These are phyloP conservation scores for Cenococcum geophilum DNA, from an alignment of 495 filamentous ascomycete genomes.

Conservation along the genomic window DNA sequence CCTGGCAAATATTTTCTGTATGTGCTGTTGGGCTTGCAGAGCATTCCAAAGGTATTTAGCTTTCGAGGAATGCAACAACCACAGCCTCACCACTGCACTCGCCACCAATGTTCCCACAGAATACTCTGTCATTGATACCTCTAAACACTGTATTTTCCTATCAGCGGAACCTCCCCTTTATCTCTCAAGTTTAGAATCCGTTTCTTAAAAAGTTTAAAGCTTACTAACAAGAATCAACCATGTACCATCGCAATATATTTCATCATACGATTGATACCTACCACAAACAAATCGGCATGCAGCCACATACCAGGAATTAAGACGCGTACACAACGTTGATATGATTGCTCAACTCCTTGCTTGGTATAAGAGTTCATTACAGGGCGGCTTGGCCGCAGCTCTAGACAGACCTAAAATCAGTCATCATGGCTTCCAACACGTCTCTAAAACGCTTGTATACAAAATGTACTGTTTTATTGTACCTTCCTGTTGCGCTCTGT, in stretches of 20 bases:
- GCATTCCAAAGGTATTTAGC: not conserved
- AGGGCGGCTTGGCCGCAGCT: not conserved
- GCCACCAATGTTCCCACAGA: not conserved
- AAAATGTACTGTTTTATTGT: not conserved
- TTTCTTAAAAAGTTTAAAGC: not conserved
- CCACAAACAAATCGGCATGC: not conserved
- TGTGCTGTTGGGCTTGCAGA: not conserved
- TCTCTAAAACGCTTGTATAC: not conserved
- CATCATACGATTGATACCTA: not conserved
- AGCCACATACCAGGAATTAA: not conserved
- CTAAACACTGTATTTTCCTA: not conserved
- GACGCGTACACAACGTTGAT: conserved; percentile 1
- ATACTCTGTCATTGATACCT: not conserved
- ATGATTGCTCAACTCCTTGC: not conserved
- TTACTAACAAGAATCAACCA: not conserved
- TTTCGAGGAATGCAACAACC: not conserved
- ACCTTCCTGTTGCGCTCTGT: not conserved
- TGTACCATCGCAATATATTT: not conserved
- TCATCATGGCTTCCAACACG: not conserved
- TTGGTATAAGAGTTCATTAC: not conserved
- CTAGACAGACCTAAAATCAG: not conserved
- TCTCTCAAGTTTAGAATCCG: not conserved
- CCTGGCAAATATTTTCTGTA: not conserved
- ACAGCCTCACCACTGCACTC: not conserved
- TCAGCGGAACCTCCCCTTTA: not conserved